These are phyloP conservation scores for Kwoniella shandongensis DNA, from an alignment of 768 basidiomycete genomes.

Conservation along the genomic window DNA sequence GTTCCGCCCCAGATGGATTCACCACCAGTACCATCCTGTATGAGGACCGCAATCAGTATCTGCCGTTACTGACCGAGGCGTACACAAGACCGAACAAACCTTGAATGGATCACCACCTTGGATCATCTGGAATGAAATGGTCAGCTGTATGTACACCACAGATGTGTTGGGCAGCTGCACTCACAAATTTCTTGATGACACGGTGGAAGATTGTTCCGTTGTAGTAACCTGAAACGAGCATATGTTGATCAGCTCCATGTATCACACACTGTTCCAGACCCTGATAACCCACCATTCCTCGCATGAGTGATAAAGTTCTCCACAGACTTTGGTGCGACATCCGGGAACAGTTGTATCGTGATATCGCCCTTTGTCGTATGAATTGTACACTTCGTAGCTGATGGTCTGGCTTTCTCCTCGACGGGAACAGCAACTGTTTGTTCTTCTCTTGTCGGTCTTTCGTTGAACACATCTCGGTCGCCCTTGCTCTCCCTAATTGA, in stretches of 20 bases:
- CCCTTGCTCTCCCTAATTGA: constrained; percentile 52
- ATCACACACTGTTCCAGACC: background rate
- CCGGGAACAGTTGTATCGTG: constrained; percentile 65
- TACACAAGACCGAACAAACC: background rate
- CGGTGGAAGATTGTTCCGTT: constrained; percentile 95
- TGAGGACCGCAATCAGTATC: background rate
- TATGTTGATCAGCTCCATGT: background rate
- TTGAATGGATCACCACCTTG: constrained; percentile 93
- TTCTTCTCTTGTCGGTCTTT: constrained; percentile 93
- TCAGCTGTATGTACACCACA: background rate
- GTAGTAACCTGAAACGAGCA: constrained; percentile 62
- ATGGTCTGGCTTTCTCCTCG: constrained; percentile 57
- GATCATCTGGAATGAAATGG: constrained; percentile 21
- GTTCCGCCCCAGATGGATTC: constrained; percentile 95
- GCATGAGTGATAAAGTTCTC: constrained; percentile 97
- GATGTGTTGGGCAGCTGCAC: constrained; percentile 30
- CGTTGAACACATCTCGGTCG: constrained; percentile 97
- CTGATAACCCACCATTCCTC: constrained; percentile 58
- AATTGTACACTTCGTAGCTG: constrained; percentile 79
- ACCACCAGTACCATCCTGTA: constrained; percentile 84
- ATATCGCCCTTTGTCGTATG: constrained; percentile 97
- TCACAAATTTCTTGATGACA: constrained; percentile 87
- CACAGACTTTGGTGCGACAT: constrained; percentile 88
- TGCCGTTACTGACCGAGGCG: background rate
- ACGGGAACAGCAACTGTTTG: constrained; percentile 68